Base-by-base conservation (phyloP, 202 grass and related monocot genomes). In the Hordeum pubiflorum region DNA sequence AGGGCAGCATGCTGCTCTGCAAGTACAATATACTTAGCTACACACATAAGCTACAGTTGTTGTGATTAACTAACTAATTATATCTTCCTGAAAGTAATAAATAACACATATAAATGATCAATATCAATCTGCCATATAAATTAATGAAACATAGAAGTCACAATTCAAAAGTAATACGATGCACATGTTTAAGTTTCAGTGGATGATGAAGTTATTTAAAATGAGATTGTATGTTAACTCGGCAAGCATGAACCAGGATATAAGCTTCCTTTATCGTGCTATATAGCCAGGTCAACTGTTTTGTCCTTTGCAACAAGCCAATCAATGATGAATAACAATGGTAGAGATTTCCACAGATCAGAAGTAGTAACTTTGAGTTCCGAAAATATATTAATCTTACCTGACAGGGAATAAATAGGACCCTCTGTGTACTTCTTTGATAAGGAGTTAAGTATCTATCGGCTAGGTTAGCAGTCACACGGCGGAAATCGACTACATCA, bases 401-500 rank as follows among this genome's bases (percentile, higher is more conserved):
- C 87, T 98, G 95, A 78, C 95, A 98, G 43, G 95, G 95, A 91
- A 98, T 98, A 77, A 89, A 98, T 27, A 98, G 84, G 85, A 98
- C 92, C 80, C 95, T 87, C 76, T 98, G 95, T 40, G 88, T 98
- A 79, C 92, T 98, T 88, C 90, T 89, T 69, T 98, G 95, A 76
- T 89, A 98, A 58, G 95, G 90, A 82, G 86, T 94, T 84, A 98
- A 93, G 87, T 91, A 86, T 79, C 90, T 92, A 85, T 98, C 95
- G 63, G 92, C 86, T 75, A 98, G 59, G 85, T 84, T 98, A 63
- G 88, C 77, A 56, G 95, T 89, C 74, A 94, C 68, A 54, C 92
- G 84, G 55, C 90, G 90, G 39, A 98, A 98, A 91, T 98, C 90
- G 8, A 91, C 92, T 78, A 98, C 95, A 89, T 98, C 95, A 88